phyloP scores from a whole-genome alignment of 73 alveolate species.

The Paramecium bursaria region DNA sequence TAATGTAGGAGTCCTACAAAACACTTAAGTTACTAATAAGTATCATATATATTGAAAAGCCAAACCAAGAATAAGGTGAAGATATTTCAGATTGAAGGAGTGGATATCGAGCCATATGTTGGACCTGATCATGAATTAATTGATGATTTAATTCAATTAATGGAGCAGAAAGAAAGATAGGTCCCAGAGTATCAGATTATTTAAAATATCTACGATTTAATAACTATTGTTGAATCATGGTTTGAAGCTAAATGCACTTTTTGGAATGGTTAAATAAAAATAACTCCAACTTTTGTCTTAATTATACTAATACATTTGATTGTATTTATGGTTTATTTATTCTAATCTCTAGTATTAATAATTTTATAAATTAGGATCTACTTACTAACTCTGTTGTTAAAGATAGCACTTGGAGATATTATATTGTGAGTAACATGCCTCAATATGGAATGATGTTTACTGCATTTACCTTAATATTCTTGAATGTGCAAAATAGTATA shows the following conservation, averaged over 20 bases:
- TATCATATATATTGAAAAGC: too few relatives aligned
- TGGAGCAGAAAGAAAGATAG: constrained; percentile 27
- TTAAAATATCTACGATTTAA: neutral
- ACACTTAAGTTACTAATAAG: too few relatives aligned
- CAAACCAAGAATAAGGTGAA: too few relatives aligned
- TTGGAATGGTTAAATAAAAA: neutral
- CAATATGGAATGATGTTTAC: constrained; percentile 29
- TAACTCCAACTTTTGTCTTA: constrained; percentile 29
- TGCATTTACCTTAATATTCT: neutral
- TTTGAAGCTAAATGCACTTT: constrained; percentile 26
- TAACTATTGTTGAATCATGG: too few relatives aligned
- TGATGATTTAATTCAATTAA: constrained; percentile 12
- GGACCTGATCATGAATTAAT: constrained; percentile 63
- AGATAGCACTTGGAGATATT: neutral
- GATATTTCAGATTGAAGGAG: too few relatives aligned
- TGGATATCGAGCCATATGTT: too few relatives aligned
- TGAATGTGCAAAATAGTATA: too few relatives aligned
- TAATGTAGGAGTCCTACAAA: too few relatives aligned
- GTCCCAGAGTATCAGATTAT: neutral
- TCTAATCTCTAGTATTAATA: neutral
- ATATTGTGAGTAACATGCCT: neutral
- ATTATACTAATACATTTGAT: neutral
- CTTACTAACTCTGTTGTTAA: neutral
- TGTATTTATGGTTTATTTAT: neutral
- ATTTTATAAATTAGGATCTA: neutral